These are phyloP conservation scores for Ammopiptanthus mongolicus DNA, from an alignment of 306 rosid species.

Conservation along the genomic window DNA sequence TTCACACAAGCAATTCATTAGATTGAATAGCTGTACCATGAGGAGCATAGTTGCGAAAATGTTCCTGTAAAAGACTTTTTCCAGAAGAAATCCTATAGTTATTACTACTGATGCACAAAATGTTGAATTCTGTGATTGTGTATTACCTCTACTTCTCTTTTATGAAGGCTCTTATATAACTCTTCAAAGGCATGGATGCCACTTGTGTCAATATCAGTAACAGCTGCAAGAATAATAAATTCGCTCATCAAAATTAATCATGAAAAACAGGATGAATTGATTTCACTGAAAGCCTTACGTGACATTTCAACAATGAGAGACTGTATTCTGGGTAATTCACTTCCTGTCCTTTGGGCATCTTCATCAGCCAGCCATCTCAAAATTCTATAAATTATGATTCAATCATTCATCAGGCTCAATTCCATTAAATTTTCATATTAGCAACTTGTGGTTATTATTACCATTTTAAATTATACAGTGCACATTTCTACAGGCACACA, in stretches of 20 bases:
- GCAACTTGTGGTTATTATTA: neutral
- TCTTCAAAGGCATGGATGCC: constrained; percentile 70
- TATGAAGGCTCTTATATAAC: constrained; percentile 45
- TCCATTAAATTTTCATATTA: neutral
- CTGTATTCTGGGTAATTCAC: constrained; percentile 28
- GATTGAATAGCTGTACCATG: neutral
- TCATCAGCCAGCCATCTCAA: constrained; percentile 69
- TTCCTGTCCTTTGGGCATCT: constrained; percentile 26
- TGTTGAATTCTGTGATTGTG: neutral
- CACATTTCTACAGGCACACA: neutral
- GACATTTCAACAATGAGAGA: constrained; percentile 67
- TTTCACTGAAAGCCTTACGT: constrained; percentile 44
- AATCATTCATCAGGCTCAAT: neutral
- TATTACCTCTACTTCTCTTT: constrained; percentile 50
- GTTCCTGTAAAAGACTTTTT: neutral
- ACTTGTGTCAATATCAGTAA: constrained; percentile 73
- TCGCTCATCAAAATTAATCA: neutral
- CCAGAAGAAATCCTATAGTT: neutral
- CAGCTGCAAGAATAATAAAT: constrained; percentile 48
- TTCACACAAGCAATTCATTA: neutral
- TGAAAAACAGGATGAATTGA: neutral
- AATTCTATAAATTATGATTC: constrained; percentile 39
- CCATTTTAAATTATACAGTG: neutral
- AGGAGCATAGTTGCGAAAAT: neutral
- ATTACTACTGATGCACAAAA: neutral